A percentile compares a stretch with the other conserved stretches of the same genome.
phyloP scores from a whole-genome alignment of 192 early-diverging fungal genomes.

The Chytriomyces sp. region DNA sequence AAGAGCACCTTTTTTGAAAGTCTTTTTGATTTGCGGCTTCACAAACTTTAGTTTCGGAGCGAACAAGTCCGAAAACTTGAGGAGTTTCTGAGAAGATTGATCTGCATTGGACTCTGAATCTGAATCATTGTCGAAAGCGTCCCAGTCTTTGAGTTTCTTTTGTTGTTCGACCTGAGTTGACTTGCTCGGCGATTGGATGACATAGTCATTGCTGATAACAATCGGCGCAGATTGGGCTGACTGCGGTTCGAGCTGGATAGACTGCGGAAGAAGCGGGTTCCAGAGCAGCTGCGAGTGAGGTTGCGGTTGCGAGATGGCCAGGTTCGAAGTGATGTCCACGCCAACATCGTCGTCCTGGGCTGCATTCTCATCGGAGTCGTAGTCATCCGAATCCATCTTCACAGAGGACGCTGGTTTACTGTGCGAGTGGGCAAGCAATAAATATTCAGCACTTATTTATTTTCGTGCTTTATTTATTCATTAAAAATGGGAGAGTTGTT shows the following conservation, averaged over 20 bases:
- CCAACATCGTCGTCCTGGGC: neutral
- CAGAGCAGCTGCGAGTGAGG: neutral
- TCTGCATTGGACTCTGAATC: neutral
- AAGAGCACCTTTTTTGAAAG: conserved; percentile 19
- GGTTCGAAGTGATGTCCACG: conserved; percentile 7
- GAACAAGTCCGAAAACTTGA: conserved; percentile 46
- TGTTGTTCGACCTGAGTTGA: neutral
- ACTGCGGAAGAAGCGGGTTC: conserved; percentile 2
- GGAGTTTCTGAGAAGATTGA: neutral
- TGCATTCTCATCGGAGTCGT: conserved; percentile 15
- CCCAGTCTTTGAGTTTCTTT: neutral
- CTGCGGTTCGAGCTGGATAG: conserved; percentile 1
- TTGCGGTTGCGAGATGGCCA: neutral
- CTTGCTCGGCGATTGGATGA: neutral
- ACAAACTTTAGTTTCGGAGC: conserved; percentile 26
- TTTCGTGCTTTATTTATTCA: no score
- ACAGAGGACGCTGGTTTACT: no score
- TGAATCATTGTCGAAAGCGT: neutral
- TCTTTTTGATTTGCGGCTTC: conserved; percentile 14
- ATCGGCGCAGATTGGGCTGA: neutral
- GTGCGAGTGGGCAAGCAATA: no score
- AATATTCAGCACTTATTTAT: no score
- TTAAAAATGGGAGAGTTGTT: conserved; percentile 47
- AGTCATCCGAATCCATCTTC: conserved; percentile 27
- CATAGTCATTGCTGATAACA: neutral